Evolutionary conservation across 352 stramenopile genomes (phyloP), one percentile per base, ranked within the genome.

Genomic region (Globisporangium apiculatum): DNA sequence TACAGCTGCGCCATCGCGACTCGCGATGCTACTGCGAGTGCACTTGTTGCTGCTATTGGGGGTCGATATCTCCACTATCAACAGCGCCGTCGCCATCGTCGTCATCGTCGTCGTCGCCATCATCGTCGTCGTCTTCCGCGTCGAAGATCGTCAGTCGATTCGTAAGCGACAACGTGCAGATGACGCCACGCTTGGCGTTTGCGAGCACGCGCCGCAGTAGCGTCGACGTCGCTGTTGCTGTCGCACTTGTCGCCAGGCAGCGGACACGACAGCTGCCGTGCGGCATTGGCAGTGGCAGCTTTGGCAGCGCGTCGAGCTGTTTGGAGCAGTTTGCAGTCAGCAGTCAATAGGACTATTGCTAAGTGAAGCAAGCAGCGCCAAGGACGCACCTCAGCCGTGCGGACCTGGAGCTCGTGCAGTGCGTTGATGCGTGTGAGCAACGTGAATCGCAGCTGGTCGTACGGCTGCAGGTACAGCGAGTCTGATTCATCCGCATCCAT

Each of bases 101-200:
- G 1, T 78, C 73, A 1, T 79, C 62, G 8, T 79, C 70, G 15
- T 76, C 63, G 2, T 71, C 60, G 1, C 77, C 73, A 1, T 79
- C 62, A 9, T 79, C 70, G 15, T 76, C 66, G 14, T 61, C 67
- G 24, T 91, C 79, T 66, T 88, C 80, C 36, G 72, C 79, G 55
- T 91, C 81, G 12, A 82, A 72, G 36, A 91, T 61, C 36, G 60
- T 62, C 49, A 91, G 70, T 35, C 69, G 64, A 50, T 57, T 69
- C 17, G 63, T 53, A 51, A 58, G 55, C 7, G 72, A 50, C 14
- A 69, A 61, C 8, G 84, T 58, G 38, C 76, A 88, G 17, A 91
- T 35, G 49, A 87, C 65, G 1, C 80, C 80, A 51, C 78, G 71
- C 61, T 76, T 72, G 12, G 70, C 80, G 35, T 77, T 76, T 5